Evolutionary conservation across 495 filamentous ascomycete species (phyloP), one percentile per base, ranked within the genome.

Genomic region (Xylaria sp.): DNA sequence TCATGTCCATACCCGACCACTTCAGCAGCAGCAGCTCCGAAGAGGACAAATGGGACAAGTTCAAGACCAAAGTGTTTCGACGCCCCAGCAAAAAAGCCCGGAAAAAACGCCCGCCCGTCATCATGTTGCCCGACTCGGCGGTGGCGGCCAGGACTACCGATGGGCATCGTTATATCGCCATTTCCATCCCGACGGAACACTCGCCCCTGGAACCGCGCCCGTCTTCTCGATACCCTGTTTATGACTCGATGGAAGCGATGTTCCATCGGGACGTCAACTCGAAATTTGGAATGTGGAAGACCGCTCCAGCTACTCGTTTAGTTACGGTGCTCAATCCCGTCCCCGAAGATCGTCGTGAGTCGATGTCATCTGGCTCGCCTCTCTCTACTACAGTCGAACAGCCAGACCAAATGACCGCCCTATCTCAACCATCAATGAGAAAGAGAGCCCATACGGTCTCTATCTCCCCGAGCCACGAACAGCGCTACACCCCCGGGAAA

Each of bases 151-250:
- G 73, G 31, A 85, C 82, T 0, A 82, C 67, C 0, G 77, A 70
- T 2, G 85, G 85, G 2, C 76, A 82, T 65, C 78, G 81, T 1
- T 81, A 88, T 70, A 86, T 87, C 72, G 85, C 84, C 19, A 87
- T 87, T 53, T 85, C 85, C 29, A 85, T 87, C 21, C 85, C 86
- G 0, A n/a, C 73, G 17, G 75, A 82, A 53, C 67, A 81, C 61
- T 76, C 66, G 2, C 70, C 79, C 41, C 61, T 79, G 1, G 46
- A 69, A 21, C 19, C 41, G 4, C n/a, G 21, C 15, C 33, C 41
- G 0, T 5, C 52, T 44, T 61, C 68, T n/a, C 74, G 72, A 41
- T 53, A 70, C 21, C 69, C 70, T 1, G 43, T 46, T 37, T 59
- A 50, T 35, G 29, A 41, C 43, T 69, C 73, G 5, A 57, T 58